Percentiles rank a stretch among this genome's conserved stretches.
Evolutionary conservation across 2,329 filamentous ascomycete genomes (phyloP).

Genomic region (Epichloe sibirici): DNA sequence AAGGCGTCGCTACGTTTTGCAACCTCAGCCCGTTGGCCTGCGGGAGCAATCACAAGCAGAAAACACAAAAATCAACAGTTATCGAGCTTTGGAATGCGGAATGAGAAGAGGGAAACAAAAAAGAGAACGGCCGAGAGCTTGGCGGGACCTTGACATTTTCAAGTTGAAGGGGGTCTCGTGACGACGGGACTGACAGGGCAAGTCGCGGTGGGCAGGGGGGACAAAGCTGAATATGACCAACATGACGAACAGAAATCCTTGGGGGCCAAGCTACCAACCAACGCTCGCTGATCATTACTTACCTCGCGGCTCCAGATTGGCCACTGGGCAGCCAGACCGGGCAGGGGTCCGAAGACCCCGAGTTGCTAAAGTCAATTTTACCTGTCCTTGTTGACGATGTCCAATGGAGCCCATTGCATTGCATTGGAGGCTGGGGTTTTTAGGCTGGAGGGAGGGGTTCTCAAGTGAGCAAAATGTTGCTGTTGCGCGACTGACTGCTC

Average conservation of each 20-base stretch:
- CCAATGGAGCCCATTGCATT: background rate
- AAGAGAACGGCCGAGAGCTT: background rate
- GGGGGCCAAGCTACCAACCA: background rate
- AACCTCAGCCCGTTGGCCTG: background rate
- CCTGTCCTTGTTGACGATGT: background rate
- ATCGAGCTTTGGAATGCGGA: background rate
- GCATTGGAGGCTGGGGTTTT: too few relatives aligned
- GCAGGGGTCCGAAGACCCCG: background rate
- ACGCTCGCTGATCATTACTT: background rate
- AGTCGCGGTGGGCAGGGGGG: background rate
- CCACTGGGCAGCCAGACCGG: background rate
- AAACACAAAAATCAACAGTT: background rate
- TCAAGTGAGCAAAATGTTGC: too few relatives aligned
- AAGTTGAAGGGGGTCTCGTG: conserved; percentile 1
- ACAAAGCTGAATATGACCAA: background rate
- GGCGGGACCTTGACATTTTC: background rate
- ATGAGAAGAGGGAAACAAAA: background rate
- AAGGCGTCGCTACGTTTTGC: background rate
- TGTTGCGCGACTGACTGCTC: too few relatives aligned
- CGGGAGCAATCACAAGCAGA: background rate
- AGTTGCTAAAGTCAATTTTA: background rate
- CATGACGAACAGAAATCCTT: background rate
- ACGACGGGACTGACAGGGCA: background rate
- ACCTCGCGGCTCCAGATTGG: background rate
- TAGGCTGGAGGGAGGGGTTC: too few relatives aligned